Percentiles rank a stretch among this genome's conserved stretches.
These are phyloP conservation scores for Thalia dealbata DNA, from an alignment of 176 grass and related monocot species.

Conservation along the genomic window DNA sequence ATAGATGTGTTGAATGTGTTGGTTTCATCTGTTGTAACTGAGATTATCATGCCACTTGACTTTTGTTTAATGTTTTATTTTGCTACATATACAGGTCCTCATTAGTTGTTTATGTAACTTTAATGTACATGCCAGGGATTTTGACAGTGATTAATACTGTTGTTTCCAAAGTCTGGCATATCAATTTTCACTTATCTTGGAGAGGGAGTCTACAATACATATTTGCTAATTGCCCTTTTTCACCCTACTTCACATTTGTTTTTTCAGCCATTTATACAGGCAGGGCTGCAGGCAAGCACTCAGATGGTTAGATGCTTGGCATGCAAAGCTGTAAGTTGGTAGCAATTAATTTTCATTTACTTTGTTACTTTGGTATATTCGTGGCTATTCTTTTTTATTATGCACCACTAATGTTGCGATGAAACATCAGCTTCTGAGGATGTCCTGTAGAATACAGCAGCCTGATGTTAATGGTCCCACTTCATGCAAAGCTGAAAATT, in stretches of 20 bases:
- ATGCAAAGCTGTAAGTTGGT: conserved; percentile 69
- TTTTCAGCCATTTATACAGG: conserved; percentile 71
- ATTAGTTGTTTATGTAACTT: too few species aligned
- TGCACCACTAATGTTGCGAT: too few species aligned
- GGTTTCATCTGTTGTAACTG: neutral
- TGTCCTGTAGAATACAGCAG: too few species aligned
- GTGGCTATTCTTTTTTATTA: neutral
- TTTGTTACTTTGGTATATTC: neutral
- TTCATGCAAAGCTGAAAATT: too few species aligned
- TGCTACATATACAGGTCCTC: too few species aligned
- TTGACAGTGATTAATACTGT: too few species aligned
- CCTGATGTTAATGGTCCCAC: too few species aligned
- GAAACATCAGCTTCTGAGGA: too few species aligned
- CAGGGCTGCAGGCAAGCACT: conserved; percentile 56
- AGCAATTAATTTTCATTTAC: neutral
- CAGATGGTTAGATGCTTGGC: conserved; percentile 60
- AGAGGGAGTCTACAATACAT: neutral
- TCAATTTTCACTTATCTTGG: too few species aligned
- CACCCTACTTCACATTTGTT: neutral
- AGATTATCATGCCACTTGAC: neutral
- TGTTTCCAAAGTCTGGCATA: too few species aligned
- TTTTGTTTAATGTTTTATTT: neutral
- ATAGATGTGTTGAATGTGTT: too few species aligned
- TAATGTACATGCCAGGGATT: too few species aligned
- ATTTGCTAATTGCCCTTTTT: neutral